These are phyloP conservation scores for Boechera retrofracta DNA, from an alignment of 345 rosid species.

Conservation along the genomic window DNA sequence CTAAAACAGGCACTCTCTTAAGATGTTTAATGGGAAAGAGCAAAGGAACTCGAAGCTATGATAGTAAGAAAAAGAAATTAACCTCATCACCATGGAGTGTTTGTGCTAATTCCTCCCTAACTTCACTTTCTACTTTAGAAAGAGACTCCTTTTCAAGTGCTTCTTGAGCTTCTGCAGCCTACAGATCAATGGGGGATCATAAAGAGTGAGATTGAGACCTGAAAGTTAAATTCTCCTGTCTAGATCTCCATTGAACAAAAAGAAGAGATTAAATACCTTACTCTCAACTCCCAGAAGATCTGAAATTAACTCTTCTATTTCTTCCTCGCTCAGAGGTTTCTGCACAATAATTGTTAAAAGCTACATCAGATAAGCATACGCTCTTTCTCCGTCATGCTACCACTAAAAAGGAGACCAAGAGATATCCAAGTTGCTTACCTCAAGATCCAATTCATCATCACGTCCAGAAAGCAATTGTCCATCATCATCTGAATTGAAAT, in stretches of 20 bases:
- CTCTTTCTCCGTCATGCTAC: neutral
- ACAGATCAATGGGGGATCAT: conserved; percentile 50
- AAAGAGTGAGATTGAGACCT: conserved; percentile 28
- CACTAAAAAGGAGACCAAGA: conserved; percentile 6
- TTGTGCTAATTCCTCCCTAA: conserved; percentile 85
- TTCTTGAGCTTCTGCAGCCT: conserved; percentile 99
- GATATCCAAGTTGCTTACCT: conserved; percentile 54
- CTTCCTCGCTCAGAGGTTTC: conserved; percentile 91
- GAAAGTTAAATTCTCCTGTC: conserved; percentile 19
- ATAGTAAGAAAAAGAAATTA: conserved; percentile 44
- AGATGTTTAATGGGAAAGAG: conserved; percentile 25
- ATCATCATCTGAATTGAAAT: conserved; percentile 63
- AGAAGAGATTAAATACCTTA: conserved; percentile 64
- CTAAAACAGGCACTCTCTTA: conserved; percentile 50
- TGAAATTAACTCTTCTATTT: conserved; percentile 78
- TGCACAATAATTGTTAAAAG: conserved; percentile 40
- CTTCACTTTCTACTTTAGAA: conserved; percentile 80
- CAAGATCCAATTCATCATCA: conserved; percentile 61
- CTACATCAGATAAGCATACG: conserved; percentile 24
- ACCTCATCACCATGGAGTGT: conserved; percentile 78
- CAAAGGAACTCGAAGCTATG: conserved; percentile 3
- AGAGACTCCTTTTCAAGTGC: conserved; percentile 95
- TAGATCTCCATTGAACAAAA: conserved; percentile 15
- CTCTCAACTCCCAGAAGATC: conserved; percentile 91
- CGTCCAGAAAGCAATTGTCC: conserved; percentile 54